Conservation (phyloP, 306 rosid species). For the Dalbergia oliveri region DNA sequence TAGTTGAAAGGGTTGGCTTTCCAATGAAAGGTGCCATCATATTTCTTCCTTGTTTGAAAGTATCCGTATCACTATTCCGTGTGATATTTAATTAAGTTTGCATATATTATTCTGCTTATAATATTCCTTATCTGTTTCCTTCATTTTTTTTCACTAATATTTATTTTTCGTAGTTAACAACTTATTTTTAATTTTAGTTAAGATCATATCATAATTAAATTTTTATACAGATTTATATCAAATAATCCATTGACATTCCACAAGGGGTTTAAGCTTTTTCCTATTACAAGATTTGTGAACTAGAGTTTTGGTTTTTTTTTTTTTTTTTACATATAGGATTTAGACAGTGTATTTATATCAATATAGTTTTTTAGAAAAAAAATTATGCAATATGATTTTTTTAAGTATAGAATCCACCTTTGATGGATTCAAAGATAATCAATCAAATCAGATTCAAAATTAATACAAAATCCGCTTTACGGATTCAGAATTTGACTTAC, state of each 20-base stretch:
- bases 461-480: no score
- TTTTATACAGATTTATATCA: constrained; percentile 1
- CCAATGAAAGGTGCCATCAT: constrained; percentile 53
- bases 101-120: background rate
- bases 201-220: background rate
- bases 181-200: constrained; percentile 7
- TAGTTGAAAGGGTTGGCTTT: constrained; percentile 47
- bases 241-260: background rate
- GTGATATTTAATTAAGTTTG: constrained; percentile 23
- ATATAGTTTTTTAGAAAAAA: no score
- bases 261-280: constrained; percentile 6
- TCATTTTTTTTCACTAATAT: background rate
- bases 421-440: no score
- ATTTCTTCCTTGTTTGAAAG: constrained; percentile 49
- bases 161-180: background rate
- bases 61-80: constrained; percentile 25
- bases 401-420: no score
- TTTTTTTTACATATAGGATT: no score
- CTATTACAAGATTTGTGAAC: constrained; percentile 15
- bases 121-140: background rate
- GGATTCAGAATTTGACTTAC: no score
- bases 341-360: no score
- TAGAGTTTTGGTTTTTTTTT: no score
- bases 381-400: no score
- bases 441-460: no score